Evolutionary conservation across 371 early-diverging fungal genomes (phyloP).

Genomic region (Actinomortierella ambigua): DNA sequence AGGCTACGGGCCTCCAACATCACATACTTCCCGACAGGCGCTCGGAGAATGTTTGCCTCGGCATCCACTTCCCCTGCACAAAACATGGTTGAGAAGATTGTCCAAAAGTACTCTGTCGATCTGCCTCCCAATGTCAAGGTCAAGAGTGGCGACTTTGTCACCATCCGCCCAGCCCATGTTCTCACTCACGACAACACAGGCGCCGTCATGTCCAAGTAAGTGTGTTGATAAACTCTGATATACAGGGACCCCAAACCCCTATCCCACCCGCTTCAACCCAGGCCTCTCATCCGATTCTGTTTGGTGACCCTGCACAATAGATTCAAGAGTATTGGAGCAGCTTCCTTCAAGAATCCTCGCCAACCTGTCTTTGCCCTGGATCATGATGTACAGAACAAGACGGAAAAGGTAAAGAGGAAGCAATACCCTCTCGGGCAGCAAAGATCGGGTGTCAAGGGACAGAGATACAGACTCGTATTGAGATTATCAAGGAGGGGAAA

Average conservation of each 20-base stretch:
- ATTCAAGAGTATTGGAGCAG: conserved; percentile 89
- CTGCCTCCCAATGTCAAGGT: conserved; percentile 70
- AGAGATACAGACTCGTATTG: too few species aligned
- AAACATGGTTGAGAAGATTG: conserved; percentile 92
- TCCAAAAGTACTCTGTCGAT: conserved; percentile 85
- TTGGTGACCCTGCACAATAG: conserved; percentile 51
- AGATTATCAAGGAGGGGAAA: background rate
- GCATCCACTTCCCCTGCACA: conserved; percentile 53
- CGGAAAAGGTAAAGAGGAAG: conserved; percentile 61
- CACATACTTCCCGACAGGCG: too few species aligned
- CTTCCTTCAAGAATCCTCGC: conserved; percentile 72
- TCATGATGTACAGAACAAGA: conserved; percentile 96
- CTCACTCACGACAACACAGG: conserved; percentile 98
- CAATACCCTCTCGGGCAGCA: background rate
- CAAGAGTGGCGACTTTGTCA: conserved; percentile 90
- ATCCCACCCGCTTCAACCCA: too few species aligned
- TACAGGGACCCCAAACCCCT: too few species aligned
- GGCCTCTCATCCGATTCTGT: too few species aligned
- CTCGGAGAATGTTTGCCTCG: conserved; percentile 32
- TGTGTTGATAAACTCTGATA: too few species aligned
- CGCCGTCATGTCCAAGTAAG: conserved; percentile 89
- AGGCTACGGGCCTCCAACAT: too few species aligned
- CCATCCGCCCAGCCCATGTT: conserved; percentile 88
- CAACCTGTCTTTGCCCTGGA: conserved; percentile 95
- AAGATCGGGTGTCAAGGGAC: background rate